phyloP scores from a whole-genome alignment of 2,329 filamentous ascomycete genomes.

The Mariannaea sp. region DNA sequence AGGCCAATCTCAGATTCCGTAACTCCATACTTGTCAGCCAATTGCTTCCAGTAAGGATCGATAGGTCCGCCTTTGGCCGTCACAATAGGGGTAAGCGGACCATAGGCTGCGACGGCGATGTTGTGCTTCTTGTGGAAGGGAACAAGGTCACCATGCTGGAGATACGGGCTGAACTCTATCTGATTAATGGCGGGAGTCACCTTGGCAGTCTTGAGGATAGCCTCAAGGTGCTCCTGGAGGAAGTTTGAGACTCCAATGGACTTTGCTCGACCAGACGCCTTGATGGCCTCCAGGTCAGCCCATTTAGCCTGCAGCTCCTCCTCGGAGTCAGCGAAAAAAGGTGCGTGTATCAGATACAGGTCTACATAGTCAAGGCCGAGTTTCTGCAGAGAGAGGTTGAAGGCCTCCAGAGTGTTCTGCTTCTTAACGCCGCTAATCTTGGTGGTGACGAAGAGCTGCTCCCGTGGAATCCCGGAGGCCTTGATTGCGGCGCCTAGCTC shows the following conservation, averaged over 20 bases:
- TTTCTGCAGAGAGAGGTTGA: conserved; percentile 65
- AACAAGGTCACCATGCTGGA: conserved; percentile 66
- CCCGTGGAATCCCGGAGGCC: conserved; percentile 65
- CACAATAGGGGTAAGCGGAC: conserved; percentile 57
- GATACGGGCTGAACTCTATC: conserved; percentile 80
- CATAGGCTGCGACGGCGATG: conserved; percentile 63
- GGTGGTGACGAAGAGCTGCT: conserved; percentile 71
- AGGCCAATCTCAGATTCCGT: conserved; percentile 60
- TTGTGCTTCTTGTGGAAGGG: conserved; percentile 60
- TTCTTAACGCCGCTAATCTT: conserved; percentile 54
- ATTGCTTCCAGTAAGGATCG: conserved; percentile 53
- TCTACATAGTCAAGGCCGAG: conserved; percentile 74
- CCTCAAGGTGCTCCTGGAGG: conserved; percentile 58
- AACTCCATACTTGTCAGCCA: conserved; percentile 64
- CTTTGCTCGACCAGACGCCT: conserved; percentile 65
- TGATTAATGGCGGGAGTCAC: conserved; percentile 74
- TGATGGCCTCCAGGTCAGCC: conserved; percentile 68
- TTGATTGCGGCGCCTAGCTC: conserved; percentile 76
- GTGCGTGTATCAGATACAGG: conserved; percentile 68
- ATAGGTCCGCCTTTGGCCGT: conserved; percentile 57
- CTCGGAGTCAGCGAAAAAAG: conserved; percentile 56
- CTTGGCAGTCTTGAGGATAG: conserved; percentile 61
- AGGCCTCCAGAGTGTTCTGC: conserved; percentile 52
- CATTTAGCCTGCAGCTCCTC: conserved; percentile 62
- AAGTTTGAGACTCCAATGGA: conserved; percentile 84